Conservation (phyloP, 2,329 filamentous ascomycete genomes). For the Aureobasidium sp. region DNA sequence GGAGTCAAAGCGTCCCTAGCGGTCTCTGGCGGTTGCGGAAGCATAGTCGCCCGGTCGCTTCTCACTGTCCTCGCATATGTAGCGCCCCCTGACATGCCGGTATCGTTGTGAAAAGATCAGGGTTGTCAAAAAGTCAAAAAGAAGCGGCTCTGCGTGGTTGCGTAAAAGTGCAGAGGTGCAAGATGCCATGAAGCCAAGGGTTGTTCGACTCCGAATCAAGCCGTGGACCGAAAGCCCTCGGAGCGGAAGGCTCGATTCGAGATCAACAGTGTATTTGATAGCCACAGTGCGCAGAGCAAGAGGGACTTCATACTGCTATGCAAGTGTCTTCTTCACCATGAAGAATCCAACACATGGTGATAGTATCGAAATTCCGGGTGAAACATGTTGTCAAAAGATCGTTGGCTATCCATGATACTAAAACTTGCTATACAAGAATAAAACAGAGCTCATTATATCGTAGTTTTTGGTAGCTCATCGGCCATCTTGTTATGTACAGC, state of each 20-base stretch:
- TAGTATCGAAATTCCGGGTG: not conserved
- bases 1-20: slow-evolving; percentile 1
- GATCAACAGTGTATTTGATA: not conserved
- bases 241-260: not conserved
- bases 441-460: not conserved
- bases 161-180: not conserved
- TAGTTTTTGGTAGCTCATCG: not conserved
- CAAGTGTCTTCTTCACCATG: not conserved
- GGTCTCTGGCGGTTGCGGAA: not conserved
- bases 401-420: not conserved
- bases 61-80: not conserved
- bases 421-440: not conserved
- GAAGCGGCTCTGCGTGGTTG: slow-evolving; percentile 1
- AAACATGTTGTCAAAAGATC: not conserved
- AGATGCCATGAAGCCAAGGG: not conserved
- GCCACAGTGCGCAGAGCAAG: not conserved
- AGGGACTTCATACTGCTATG: not conserved
- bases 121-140: not conserved
- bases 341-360: not conserved
- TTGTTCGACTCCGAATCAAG: not conserved
- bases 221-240: not conserved
- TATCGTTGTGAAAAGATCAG: not conserved
- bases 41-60: not conserved
- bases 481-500: not conserved
- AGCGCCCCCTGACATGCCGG: not conserved